These are phyloP conservation scores for Xylaria bambusicola DNA, from an alignment of 495 filamentous ascomycete genomes.

Conservation along the genomic window DNA sequence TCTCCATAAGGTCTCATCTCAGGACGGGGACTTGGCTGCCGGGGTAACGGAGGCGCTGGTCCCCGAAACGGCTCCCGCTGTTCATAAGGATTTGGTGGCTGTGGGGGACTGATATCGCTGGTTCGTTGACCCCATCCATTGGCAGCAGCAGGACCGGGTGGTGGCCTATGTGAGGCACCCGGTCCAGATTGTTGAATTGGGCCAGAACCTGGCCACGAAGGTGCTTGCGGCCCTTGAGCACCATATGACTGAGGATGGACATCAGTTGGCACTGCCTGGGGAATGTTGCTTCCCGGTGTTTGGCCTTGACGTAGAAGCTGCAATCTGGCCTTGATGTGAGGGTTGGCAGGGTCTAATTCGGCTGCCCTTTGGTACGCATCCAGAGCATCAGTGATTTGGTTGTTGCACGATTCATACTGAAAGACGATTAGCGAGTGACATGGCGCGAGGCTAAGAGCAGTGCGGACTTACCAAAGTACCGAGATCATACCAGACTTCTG, in stretches of 20 bases:
- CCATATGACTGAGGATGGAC: slow-evolving; percentile 78
- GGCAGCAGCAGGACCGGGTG: slow-evolving; percentile 61
- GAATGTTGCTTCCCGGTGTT: slow-evolving; percentile 53
- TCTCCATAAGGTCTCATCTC: slow-evolving; percentile 77
- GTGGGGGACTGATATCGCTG: slow-evolving; percentile 74
- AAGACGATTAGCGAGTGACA: slow-evolving; percentile 26
- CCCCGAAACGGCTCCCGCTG: slow-evolving; percentile 68
- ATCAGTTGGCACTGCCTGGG: slow-evolving; percentile 49
- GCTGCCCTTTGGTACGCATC: slow-evolving; percentile 95
- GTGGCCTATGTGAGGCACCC: slow-evolving; percentile 55
- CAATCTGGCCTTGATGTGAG: slow-evolving; percentile 93
- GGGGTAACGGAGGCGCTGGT: slow-evolving; percentile 60
- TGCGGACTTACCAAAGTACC: slow-evolving; percentile 80
- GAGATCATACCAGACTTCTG: slow-evolving; percentile 99
- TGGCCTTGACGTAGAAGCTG: slow-evolving; percentile 82
- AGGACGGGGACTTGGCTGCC: slow-evolving; percentile 68
- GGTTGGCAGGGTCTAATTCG: slow-evolving; percentile 88
- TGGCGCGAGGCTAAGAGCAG: slow-evolving; percentile 7
- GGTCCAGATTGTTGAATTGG: slow-evolving; percentile 62
- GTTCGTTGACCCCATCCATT: slow-evolving; percentile 76
- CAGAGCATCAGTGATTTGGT: slow-evolving; percentile 93
- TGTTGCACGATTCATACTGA: slow-evolving; percentile 98
- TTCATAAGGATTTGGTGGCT: slow-evolving; percentile 77
- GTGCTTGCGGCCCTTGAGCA: slow-evolving; percentile 67
- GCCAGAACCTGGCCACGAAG: slow-evolving; percentile 78